Evolutionary conservation across 176 grass and related monocot species (phyloP).

Genomic region (Ensete glaucum): DNA sequence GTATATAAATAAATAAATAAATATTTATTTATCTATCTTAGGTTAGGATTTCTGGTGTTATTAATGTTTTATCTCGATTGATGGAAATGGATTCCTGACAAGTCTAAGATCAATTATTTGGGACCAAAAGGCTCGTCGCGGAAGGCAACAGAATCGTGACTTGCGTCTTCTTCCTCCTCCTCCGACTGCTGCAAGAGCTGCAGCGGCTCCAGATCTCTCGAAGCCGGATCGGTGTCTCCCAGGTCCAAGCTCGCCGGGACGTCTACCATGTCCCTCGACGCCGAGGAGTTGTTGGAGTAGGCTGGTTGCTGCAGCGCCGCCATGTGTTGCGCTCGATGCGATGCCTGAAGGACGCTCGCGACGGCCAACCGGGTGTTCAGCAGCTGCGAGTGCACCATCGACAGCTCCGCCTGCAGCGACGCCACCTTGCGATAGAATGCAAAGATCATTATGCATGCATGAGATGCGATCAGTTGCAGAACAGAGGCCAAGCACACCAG

Average conservation of each 20-base stretch:
- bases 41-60: no score
- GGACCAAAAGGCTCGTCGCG: not conserved
- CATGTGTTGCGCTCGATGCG: not conserved
- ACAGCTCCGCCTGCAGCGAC: conserved; percentile 7
- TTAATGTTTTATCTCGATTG: no score
- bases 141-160: not conserved
- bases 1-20: no score
- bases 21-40: no score
- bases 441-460: not conserved
- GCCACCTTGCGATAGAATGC: conserved; percentile 1
- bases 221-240: not conserved
- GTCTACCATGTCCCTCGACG: not conserved
- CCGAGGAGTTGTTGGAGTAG: conserved; percentile 9
- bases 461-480: not conserved
- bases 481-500: no score
- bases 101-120: not conserved
- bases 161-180: not conserved
- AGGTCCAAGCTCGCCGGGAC: not conserved
- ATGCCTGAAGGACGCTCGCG: not conserved
- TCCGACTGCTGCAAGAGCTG: not conserved
- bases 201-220: not conserved
- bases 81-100: not conserved
- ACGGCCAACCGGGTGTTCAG: conserved; percentile 2
- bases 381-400: conserved; percentile 12
- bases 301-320: not conserved